Percentiles rank a stretch among this genome's conserved stretches.
Evolutionary conservation across 2,329 filamentous ascomycete species (phyloP).

Genomic region (Claviceps pazoutovae): DNA sequence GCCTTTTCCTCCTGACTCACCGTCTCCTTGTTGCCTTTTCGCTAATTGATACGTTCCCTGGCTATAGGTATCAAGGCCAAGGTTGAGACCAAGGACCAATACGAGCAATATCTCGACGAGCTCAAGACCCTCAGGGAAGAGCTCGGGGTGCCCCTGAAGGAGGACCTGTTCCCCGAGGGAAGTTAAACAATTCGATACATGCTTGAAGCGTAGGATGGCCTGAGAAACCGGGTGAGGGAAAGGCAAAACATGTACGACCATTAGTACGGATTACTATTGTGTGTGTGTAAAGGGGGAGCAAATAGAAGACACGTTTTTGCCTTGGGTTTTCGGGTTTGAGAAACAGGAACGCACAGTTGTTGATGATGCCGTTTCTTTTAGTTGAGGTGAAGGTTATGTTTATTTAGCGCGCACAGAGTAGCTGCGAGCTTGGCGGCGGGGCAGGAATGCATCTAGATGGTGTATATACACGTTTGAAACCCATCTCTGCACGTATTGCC

Average conservation of each 20-base stretch:
- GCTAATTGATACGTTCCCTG: neutral
- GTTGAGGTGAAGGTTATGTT: slow-evolving; percentile 3
- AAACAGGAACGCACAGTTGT: slow-evolving; percentile 4
- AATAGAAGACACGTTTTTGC: neutral
- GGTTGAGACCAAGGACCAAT: slow-evolving; percentile 96
- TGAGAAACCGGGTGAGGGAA: neutral
- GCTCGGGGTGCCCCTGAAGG: slow-evolving; percentile 80
- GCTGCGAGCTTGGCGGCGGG: too few relatives aligned
- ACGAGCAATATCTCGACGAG: slow-evolving; percentile 89
- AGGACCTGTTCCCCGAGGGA: slow-evolving; percentile 72
- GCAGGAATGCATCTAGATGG: too few relatives aligned
- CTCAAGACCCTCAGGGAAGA: slow-evolving; percentile 88
- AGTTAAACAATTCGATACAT: slow-evolving; percentile 26
- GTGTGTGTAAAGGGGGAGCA: neutral
- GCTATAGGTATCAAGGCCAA: slow-evolving; percentile 85
- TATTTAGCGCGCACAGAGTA: too few relatives aligned
- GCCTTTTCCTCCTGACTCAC: neutral
- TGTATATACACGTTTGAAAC: too few relatives aligned
- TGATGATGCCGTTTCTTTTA: slow-evolving; percentile 24
- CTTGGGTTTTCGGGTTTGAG: neutral
- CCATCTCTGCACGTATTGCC: too few relatives aligned
- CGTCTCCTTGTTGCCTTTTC: neutral
- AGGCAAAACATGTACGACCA: neutral
- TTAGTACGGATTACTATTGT: neutral
- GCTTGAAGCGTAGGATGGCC: neutral